phyloP scores from a whole-genome alignment of 176 grass and related monocot genomes.

The Otatea glauca region DNA sequence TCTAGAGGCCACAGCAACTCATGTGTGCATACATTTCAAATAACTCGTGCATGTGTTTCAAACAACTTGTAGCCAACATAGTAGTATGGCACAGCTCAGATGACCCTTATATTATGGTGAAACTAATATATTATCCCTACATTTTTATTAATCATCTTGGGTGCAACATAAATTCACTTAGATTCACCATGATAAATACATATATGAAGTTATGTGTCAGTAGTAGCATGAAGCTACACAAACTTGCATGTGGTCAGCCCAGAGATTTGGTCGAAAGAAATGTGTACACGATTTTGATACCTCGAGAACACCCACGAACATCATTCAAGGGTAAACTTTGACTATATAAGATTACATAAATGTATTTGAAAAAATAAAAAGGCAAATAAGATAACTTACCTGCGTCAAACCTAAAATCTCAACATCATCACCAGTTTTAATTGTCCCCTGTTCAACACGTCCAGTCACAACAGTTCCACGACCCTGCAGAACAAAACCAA shows the following conservation, averaged over 20 bases:
- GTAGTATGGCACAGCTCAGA: no score
- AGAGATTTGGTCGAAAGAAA: neutral
- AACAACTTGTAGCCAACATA: neutral
- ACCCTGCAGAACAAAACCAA: constrained; percentile 57
- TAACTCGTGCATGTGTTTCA: neutral
- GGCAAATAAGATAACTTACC: constrained; percentile 44
- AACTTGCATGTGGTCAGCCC: neutral
- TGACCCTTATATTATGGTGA: neutral
- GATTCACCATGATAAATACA: neutral
- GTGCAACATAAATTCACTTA: neutral
- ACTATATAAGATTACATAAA: neutral
- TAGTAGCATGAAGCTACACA: neutral
- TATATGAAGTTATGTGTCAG: neutral
- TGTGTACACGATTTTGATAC: neutral
- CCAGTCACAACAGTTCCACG: constrained; percentile 98
- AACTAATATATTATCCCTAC: neutral
- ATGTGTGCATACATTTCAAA: constrained; percentile 11
- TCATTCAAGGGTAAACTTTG: neutral
- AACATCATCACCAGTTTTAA: constrained; percentile 98
- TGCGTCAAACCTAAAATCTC: constrained; percentile 82
- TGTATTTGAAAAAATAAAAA: neutral
- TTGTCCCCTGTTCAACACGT: constrained; percentile 87
- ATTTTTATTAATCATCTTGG: neutral
- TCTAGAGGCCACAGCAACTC: neutral
- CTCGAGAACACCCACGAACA: neutral